Percentiles rank a stretch among this genome's conserved stretches.
Conservation (phyloP, 805 yeast species). For the Kluyveromyces nonfermentans region DNA sequence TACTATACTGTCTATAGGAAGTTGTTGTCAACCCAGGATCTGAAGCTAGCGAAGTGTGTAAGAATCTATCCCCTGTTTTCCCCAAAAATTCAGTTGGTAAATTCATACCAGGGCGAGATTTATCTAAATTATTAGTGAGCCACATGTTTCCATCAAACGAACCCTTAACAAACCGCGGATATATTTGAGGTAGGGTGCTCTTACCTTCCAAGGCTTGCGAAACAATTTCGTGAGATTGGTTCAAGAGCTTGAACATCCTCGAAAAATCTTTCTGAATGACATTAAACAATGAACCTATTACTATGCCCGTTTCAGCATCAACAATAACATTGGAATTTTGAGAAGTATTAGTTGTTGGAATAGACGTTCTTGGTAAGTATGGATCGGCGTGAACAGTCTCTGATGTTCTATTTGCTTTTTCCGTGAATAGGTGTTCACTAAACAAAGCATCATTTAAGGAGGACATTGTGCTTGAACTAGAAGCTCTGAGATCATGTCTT, state of each 20-base stretch:
- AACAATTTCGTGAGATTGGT: conserved; percentile 21
- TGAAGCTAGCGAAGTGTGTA: not conserved
- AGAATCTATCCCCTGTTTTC: not conserved
- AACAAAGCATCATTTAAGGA: conserved; percentile 6
- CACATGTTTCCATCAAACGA: conserved; percentile 74
- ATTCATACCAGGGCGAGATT: not conserved
- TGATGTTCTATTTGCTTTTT: not conserved
- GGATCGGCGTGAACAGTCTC: not conserved
- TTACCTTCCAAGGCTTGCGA: conserved; percentile 15
- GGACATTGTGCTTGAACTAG: conserved; percentile 16
- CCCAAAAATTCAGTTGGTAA: not conserved
- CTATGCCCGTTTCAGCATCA: conserved; percentile 9
- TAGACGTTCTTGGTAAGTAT: conserved; percentile 1
- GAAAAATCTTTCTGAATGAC: conserved; percentile 21
- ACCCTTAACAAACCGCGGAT: conserved; percentile 58
- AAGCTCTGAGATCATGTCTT: conserved; percentile 4
- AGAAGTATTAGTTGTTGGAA: conserved; percentile 2
- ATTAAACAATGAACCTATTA: conserved; percentile 9
- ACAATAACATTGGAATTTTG: not conserved
- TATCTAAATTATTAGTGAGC: conserved; percentile 13
- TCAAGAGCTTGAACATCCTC: conserved; percentile 24
- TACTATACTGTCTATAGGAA: conserved; percentile 1
- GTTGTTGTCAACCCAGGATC: not conserved
- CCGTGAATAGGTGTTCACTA: not conserved
- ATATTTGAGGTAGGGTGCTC: conserved; percentile 46